A percentile compares a stretch with the other conserved stretches of the same genome.
Evolutionary conservation across 2,329 filamentous ascomycete species (phyloP).

Genomic region (Aspergillus novoparasiticus): DNA sequence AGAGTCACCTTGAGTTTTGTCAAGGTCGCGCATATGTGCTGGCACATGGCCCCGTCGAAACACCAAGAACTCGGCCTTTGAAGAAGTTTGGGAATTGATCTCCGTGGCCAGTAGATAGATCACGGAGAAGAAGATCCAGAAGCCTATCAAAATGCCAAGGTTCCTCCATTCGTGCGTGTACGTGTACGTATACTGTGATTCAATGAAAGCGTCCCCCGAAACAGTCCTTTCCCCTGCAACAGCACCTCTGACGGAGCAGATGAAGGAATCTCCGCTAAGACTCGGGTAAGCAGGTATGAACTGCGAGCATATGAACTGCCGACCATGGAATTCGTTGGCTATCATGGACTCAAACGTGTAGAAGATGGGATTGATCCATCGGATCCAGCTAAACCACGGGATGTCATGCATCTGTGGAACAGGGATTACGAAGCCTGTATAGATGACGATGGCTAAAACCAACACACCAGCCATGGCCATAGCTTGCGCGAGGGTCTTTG

Average conservation of each 20-base stretch:
- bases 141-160: slow-evolving; percentile 67
- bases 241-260: slow-evolving; percentile 59
- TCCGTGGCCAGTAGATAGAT: slow-evolving; percentile 67
- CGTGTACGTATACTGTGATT: slow-evolving; percentile 58
- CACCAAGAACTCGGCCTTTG: slow-evolving; percentile 69
- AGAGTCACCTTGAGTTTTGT: slow-evolving; percentile 25
- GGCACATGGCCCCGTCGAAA: slow-evolving; percentile 62
- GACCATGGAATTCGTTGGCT: slow-evolving; percentile 61
- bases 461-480: slow-evolving; percentile 59
- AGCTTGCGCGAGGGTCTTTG: slow-evolving; percentile 64
- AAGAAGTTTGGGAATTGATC: slow-evolving; percentile 63
- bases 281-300: slow-evolving; percentile 50
- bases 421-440: slow-evolving; percentile 67
- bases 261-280: slow-evolving; percentile 50
- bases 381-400: slow-evolving; percentile 68
- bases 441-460: slow-evolving; percentile 63
- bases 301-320: slow-evolving; percentile 58
- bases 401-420: slow-evolving; percentile 55
- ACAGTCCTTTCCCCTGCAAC: slow-evolving; percentile 57
- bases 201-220: slow-evolving; percentile 64
- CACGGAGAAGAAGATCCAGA: slow-evolving; percentile 65
- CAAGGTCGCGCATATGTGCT: slow-evolving; percentile 29
- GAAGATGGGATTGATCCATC: slow-evolving; percentile 65
- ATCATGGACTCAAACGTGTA: slow-evolving; percentile 67
- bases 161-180: slow-evolving; percentile 67